Evolutionary conservation across 2,329 filamentous ascomycete species (phyloP), one percentile per base, ranked within the genome.

Genomic region (Chalaropsis ovoidea): DNA sequence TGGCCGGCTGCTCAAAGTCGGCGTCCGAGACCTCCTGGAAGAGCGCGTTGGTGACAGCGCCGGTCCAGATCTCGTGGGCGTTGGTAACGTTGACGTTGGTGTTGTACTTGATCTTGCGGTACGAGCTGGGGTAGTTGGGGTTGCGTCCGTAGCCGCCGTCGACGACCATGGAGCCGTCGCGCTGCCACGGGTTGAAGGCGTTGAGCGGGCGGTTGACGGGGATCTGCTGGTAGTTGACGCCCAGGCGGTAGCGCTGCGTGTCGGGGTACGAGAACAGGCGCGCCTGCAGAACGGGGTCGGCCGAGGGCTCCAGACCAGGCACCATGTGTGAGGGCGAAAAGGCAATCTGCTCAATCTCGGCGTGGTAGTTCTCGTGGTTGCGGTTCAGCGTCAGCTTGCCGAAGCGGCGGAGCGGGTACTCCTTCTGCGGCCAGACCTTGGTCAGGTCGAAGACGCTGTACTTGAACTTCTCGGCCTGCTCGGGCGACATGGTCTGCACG

Each of bases 371-470:
- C 64, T 81, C 74, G 0, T 80, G 76, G 71, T 88, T 88, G 72
- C 79, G 78, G 75, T 87, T 86, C 27, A 89, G 78, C 0, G 82
- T 86, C 67, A 89, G 74, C 67, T 80, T 80, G 61, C 85, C 86
- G 64, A 89, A 78, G 58, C 77, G 80, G 19, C 82, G 78, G 13
- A 86, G 76, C 1, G 86, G 86, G 35, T 85, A 82, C 60, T 86
- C 79, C 24, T 74, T 76, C 67, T 87, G 82, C 1, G 85, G 85
- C 85, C 85, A 88, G 70, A 86, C 80, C 74, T 88, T 86, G 62
- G 86, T 89, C 68, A 87, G 75, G 71, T 89, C 86, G 68, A 89
- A 86, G 68, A 88, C 76, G 73, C 85, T 86, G 77, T 80, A 85
- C 52, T 77, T 77, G 72, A 82, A 83, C 66, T 80, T 78, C 71